Conservation (phyloP, 2,329 filamentous ascomycete species). For the Rhynchosporium secalis region DNA sequence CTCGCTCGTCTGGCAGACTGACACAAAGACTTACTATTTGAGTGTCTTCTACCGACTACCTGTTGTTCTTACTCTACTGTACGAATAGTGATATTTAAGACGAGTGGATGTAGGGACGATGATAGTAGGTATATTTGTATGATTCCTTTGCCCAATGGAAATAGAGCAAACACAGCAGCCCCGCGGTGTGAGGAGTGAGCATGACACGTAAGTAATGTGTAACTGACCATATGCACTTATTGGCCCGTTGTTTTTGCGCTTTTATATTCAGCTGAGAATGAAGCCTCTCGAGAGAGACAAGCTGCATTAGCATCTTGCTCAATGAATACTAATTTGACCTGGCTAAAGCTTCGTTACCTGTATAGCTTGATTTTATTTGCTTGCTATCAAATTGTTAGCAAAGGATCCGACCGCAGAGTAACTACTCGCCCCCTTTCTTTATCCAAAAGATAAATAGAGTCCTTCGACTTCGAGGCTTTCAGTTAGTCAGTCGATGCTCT, state of each 20-base stretch:
- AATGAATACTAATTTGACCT: not conserved
- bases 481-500: too few species aligned
- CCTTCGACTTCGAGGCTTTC: too few species aligned
- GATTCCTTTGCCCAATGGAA: slow-evolving; percentile 8
- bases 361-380: too few species aligned
- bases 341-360: too few species aligned
- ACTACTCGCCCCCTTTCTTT: too few species aligned
- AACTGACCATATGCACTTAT: not conserved
- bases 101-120: not conserved
- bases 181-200: not conserved
- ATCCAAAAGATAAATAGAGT: too few species aligned
- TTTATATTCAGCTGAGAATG: not conserved
- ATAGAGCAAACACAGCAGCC: slow-evolving; percentile 7
- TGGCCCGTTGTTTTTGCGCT: not conserved
- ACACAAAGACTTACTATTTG: slow-evolving; percentile 21
- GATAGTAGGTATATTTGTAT: slow-evolving; percentile 4
- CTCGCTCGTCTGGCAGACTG: slow-evolving; percentile 28
- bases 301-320: not conserved
- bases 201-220: slow-evolving; percentile 1
- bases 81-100: not conserved
- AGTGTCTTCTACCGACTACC: slow-evolving; percentile 5
- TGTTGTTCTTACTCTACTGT: slow-evolving; percentile 8
- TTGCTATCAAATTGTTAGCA: too few species aligned
- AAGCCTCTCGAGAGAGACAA: not conserved
- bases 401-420: too few species aligned